Conservation (phyloP, 495 filamentous ascomycete species). For the Neurospora sp. region DNA sequence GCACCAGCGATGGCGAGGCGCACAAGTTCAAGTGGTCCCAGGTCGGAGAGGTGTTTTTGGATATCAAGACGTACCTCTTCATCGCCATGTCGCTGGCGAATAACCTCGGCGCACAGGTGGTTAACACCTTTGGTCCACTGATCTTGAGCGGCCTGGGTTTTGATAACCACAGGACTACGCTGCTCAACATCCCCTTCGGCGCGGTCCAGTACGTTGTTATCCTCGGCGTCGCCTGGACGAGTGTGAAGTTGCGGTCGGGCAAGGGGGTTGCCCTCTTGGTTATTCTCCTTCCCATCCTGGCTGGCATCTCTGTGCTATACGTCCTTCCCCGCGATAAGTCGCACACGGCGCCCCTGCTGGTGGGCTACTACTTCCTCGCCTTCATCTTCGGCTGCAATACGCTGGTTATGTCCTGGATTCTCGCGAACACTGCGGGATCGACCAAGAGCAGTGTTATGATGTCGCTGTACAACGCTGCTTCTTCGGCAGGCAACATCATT, state of each 20-base stretch:
- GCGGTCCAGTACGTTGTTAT: constrained; percentile 46
- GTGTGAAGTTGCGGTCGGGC: constrained; percentile 35
- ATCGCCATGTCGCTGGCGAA: constrained; percentile 44
- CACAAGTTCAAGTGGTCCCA: constrained; percentile 38
- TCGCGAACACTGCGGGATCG: constrained; percentile 57
- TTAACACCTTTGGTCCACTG: constrained; percentile 49
- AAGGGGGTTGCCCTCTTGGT: constrained; percentile 39
- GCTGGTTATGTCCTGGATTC: constrained; percentile 36
- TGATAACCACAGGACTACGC: constrained; percentile 46
- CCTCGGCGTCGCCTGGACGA: constrained; percentile 44
- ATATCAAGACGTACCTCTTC: constrained; percentile 40
- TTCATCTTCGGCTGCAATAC: constrained; percentile 49
- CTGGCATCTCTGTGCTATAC: constrained; percentile 47
- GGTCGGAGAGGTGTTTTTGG: constrained; percentile 28
- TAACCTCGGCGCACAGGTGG: constrained; percentile 52
- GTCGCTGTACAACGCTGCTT: constrained; percentile 50
- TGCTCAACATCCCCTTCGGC: constrained; percentile 57
- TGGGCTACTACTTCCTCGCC: constrained; percentile 52
- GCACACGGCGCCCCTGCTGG: constrained; percentile 36
- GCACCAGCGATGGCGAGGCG: constrained; percentile 27
- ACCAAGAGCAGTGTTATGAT: constrained; percentile 55
- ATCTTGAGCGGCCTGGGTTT: constrained; percentile 52
- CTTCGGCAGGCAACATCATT: constrained; percentile 56
- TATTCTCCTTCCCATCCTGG: constrained; percentile 46
- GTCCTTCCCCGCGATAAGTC: constrained; percentile 32